A percentile compares a stretch with the other conserved stretches of the same genome.
These are phyloP conservation scores for Fusarium sp. DNA, from an alignment of 2,329 filamentous ascomycete species.

Conservation along the genomic window DNA sequence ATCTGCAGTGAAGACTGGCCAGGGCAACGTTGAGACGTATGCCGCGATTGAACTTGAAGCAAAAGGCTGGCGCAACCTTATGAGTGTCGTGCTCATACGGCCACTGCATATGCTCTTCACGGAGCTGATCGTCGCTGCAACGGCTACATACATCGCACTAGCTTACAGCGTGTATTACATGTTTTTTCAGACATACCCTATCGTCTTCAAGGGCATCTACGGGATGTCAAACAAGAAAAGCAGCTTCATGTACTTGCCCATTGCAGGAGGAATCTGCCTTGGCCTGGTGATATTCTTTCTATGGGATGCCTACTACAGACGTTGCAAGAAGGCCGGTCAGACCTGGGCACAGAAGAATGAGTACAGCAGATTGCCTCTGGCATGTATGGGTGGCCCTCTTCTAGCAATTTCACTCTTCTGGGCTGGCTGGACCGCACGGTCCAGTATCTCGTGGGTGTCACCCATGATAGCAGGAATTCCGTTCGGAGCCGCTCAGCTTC, in stretches of 20 bases:
- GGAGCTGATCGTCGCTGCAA: conserved; percentile 25
- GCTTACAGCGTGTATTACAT: conserved; percentile 31
- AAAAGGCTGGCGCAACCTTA: background rate
- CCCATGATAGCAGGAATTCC: conserved; percentile 9
- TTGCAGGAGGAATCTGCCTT: background rate
- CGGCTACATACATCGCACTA: conserved; percentile 17
- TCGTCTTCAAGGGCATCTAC: conserved; percentile 30
- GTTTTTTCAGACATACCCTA: conserved; percentile 34
- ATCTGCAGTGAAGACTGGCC: fast-evolving
- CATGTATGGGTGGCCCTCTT: conserved; percentile 21
- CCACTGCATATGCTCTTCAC: conserved; percentile 20
- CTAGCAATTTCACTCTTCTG: conserved; percentile 29
- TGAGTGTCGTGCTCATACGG: conserved; percentile 8
- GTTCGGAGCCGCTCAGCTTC: background rate
- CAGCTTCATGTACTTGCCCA: conserved; percentile 11
- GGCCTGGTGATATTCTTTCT: conserved; percentile 15
- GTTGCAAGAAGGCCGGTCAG: background rate
- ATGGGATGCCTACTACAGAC: conserved; percentile 22
- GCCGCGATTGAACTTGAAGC: background rate
- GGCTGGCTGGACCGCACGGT: conserved; percentile 28
- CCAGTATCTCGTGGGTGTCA: conserved; percentile 1
- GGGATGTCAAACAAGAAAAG: conserved; percentile 2
- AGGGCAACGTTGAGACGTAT: background rate
- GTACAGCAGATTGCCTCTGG: conserved; percentile 27
- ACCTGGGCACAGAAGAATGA: conserved; percentile 20